phyloP scores from a whole-genome alignment of 208 protist species.

The Acanthamoeba healyi region DNA sequence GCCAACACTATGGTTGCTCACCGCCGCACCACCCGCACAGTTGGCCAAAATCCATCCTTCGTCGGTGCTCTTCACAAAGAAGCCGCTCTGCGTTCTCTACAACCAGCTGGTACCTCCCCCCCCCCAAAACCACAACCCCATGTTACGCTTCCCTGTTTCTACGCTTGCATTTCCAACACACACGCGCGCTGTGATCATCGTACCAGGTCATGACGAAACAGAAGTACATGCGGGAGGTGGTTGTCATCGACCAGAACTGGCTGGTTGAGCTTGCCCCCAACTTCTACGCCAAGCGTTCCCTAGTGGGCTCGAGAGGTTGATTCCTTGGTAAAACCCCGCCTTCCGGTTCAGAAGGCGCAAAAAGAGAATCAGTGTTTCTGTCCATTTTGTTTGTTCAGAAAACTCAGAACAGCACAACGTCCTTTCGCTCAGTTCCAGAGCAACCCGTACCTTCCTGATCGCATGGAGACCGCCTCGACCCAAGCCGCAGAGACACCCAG shows the following conservation, averaged over 20 bases:
- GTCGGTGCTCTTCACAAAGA: slow-evolving; percentile 8
- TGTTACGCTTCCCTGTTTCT: background rate
- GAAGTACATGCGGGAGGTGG: slow-evolving; percentile 19
- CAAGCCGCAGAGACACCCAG: too few relatives aligned
- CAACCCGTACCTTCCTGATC: too few relatives aligned
- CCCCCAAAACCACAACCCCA: background rate
- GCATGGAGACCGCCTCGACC: background rate
- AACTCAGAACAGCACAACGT: too few relatives aligned
- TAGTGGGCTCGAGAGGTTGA: too few relatives aligned
- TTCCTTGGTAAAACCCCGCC: too few relatives aligned
- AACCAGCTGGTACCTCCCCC: slow-evolving; percentile 44
- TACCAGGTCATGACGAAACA: slow-evolving; percentile 27
- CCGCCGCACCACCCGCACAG: background rate
- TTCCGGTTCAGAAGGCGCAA: too few relatives aligned
- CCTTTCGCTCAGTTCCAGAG: too few relatives aligned
- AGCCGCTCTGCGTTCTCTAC: slow-evolving; percentile 14
- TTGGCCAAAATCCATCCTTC: slow-evolving; percentile 14
- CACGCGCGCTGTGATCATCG: too few relatives aligned
- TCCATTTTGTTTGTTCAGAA: too few relatives aligned
- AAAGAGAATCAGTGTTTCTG: too few relatives aligned
- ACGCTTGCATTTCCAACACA: background rate
- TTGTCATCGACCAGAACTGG: background rate
- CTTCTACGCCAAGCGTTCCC: slow-evolving; percentile 52
- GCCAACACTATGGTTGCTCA: background rate
- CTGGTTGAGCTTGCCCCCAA: background rate